Evolutionary conservation across 1,284 basidiomycete genomes (phyloP).

Genomic region (Mrakiaceae sp.): DNA sequence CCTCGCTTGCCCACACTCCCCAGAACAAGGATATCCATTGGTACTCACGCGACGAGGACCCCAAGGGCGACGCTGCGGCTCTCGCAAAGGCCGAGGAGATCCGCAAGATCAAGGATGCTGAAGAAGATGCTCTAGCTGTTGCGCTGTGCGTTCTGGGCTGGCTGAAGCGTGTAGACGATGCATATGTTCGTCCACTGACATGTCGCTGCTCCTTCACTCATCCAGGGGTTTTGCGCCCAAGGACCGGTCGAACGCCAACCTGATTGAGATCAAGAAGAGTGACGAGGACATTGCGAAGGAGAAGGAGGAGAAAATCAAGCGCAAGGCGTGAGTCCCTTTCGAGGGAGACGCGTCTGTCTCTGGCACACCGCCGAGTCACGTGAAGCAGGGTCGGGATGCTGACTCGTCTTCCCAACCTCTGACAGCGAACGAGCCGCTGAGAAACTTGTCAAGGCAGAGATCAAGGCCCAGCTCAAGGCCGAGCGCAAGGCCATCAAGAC

Average conservation of each 20-base stretch:
- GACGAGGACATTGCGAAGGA: conserved; percentile 31
- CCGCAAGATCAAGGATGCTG: conserved; percentile 64
- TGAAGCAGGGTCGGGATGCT: neutral
- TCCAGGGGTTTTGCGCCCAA: conserved; percentile 30
- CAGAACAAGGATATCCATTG: conserved; percentile 81
- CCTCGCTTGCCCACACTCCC: neutral
- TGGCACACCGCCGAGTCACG: neutral
- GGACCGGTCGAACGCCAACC: conserved; percentile 17
- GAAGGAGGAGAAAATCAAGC: conserved; percentile 24
- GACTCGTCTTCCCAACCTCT: neutral
- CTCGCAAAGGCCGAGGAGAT: conserved; percentile 44
- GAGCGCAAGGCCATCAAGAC: neutral
- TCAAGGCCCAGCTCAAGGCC: conserved; percentile 13
- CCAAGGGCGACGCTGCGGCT: conserved; percentile 32
- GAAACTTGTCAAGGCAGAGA: conserved; percentile 11
- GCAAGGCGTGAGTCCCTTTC: conserved; percentile 9
- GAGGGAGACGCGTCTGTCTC: neutral
- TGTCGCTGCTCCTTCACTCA: conserved; percentile 15
- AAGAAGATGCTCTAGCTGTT: conserved; percentile 70
- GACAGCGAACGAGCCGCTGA: conserved; percentile 10
- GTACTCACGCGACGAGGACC: conserved; percentile 58
- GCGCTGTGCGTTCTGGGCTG: conserved; percentile 49
- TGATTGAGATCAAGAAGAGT: conserved; percentile 27
- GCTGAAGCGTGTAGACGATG: conserved; percentile 24
- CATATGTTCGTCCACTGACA: conserved; percentile 17